Evolutionary conservation across 139 green algal genomes (phyloP), one percentile per base, ranked within the genome.

Genomic region (Microglena sp.): DNA sequence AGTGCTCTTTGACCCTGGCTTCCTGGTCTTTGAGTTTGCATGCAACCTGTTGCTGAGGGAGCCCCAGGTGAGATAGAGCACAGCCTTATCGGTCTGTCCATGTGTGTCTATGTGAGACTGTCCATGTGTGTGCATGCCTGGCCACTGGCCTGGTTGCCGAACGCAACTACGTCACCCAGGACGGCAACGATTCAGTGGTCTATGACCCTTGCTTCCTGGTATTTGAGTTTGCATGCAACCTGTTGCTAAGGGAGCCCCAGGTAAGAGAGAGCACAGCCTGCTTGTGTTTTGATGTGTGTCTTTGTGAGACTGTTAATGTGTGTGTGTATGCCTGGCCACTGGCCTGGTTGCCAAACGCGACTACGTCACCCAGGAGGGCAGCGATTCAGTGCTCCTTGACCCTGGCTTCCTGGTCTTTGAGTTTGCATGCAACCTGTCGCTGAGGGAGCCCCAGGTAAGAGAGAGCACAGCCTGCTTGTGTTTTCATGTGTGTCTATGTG

Each of bases 401-500:
- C 69, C 69, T 31, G 61, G 69, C 33, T 68, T 76, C 40, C 62
- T 76, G 6, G 33, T 76, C 22, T 76, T 69, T 64, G 69, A 76
- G 69, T 76, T 62, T 44, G 34, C n/a, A 32, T 60, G 45, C 32
- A 55, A 50, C 8, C 54, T 76, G 24, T 58, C 70, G 22, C 62
- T 76, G 2, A 50, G 69, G 7, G 22, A 66, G 69, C 54, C 35
- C 21, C 69, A 76, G 57, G 69, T 76, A 7, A 6, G 6, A 6
- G n/a, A n/a, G n/a, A n/a, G n/a, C n/a, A n/a, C n/a, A n/a, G n/a
- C n/a, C n/a, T n/a, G n/a, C n/a, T n/a, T n/a, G n/a, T n/a, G n/a
- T n/a, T n/a, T n/a, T n/a, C n/a, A n/a, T n/a, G n/a, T n/a, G n/a
- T n/a, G n/a, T n/a, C n/a, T n/a, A n/a, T n/a, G n/a, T n/a, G n/a